A percentile compares a stretch with the other conserved stretches of the same genome.
phyloP scores from a whole-genome alignment of 2,329 filamentous ascomycete genomes.

The Ophiostoma populinum region DNA sequence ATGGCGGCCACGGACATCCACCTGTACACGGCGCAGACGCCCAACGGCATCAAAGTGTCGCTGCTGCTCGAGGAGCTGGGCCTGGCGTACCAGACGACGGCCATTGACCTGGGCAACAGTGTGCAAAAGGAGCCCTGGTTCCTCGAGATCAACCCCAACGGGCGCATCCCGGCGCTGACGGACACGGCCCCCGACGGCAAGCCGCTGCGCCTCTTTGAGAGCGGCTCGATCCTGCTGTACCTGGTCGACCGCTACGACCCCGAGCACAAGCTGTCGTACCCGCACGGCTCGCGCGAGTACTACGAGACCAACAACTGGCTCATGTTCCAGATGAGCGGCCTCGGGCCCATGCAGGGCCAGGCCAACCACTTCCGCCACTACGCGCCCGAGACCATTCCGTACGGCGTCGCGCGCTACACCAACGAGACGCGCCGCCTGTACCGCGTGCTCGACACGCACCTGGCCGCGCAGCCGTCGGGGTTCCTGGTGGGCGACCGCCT shows the following conservation, averaged over 20 bases:
- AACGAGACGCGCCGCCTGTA: constrained; percentile 78
- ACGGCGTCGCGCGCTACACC: constrained; percentile 65
- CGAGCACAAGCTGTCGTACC: constrained; percentile 70
- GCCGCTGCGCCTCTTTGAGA: constrained; percentile 64
- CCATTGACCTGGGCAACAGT: constrained; percentile 56
- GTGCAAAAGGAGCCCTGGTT: constrained; percentile 74
- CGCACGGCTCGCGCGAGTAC: constrained; percentile 51
- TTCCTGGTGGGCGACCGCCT: constrained; percentile 50
- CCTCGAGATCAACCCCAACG: constrained; percentile 81
- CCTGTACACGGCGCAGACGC: constrained; percentile 67
- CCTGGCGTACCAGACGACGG: constrained; percentile 56
- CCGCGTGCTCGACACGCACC: constrained; percentile 55
- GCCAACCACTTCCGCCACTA: constrained; percentile 74
- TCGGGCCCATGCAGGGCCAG: constrained; percentile 72
- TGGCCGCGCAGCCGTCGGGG: constrained; percentile 36
- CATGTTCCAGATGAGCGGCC: constrained; percentile 62
- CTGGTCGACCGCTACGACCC: constrained; percentile 66
- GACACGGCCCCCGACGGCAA: constrained; percentile 61
- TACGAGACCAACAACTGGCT: constrained; percentile 70
- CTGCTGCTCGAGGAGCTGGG: constrained; percentile 76
- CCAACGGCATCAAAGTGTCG: constrained; percentile 80
- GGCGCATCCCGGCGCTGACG: constrained; percentile 74
- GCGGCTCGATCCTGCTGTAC: constrained; percentile 70
- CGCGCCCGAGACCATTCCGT: constrained; percentile 65
- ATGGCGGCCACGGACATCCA: constrained; percentile 45